These are phyloP conservation scores for Noccaea bulbosa DNA, from an alignment of 345 rosid genomes.

Conservation along the genomic window DNA sequence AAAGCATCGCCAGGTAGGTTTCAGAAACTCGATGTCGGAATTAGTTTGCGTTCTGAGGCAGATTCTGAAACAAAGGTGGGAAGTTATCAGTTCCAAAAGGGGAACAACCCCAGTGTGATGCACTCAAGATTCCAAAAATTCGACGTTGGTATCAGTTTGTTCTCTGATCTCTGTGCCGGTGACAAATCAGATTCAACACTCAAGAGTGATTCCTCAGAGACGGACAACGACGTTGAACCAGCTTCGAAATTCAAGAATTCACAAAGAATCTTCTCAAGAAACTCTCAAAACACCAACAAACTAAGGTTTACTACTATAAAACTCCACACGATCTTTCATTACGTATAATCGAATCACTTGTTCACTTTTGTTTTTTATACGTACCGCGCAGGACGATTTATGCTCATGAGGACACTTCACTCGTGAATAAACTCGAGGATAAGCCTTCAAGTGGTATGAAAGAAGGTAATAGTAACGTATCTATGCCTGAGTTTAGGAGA, in stretches of 20 bases:
- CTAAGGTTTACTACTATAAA: conserved; percentile 56
- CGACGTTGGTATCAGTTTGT: conserved; percentile 53
- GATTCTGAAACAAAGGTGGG: conserved; percentile 48
- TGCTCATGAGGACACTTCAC: conserved; percentile 52
- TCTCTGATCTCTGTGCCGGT: conserved; percentile 51
- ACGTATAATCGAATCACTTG: background rate
- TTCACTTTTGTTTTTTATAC: conserved; percentile 18
- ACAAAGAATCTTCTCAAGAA: conserved; percentile 55
- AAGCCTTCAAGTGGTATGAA: conserved; percentile 51
- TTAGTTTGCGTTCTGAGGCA: conserved; percentile 50
- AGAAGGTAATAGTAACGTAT: conserved; percentile 51
- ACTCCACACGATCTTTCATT: conserved; percentile 1
- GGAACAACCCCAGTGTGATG: conserved; percentile 39
- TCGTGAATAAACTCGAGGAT: conserved; percentile 51
- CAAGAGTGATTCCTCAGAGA: conserved; percentile 71
- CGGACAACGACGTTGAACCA: conserved; percentile 65
- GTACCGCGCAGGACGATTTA: conserved; percentile 49
- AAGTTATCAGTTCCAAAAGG: conserved; percentile 53
- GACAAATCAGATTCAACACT: conserved; percentile 63
- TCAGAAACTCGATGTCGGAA: conserved; percentile 58
- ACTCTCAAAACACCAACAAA: conserved; percentile 61
- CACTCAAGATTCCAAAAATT: conserved; percentile 53
- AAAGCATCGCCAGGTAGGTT: conserved; percentile 59
- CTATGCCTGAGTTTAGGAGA: conserved; percentile 65
- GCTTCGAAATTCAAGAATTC: conserved; percentile 57